phyloP scores from a whole-genome alignment of 2,329 filamentous ascomycete genomes.

The Aureobasidium sp. region DNA sequence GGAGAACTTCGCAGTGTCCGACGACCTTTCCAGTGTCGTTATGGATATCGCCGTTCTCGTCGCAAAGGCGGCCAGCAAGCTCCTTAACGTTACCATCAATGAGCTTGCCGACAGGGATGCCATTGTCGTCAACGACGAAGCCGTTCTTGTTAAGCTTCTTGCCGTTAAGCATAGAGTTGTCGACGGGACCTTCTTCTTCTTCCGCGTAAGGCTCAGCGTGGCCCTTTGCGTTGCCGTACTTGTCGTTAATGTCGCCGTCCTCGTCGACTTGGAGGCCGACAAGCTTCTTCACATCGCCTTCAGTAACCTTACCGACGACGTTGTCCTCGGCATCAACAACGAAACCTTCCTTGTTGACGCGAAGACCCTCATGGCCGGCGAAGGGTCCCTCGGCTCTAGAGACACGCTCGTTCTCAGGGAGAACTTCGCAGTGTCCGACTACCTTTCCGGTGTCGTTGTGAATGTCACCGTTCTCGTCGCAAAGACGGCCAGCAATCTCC shows the following conservation, averaged over 20 bases:
- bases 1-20: constrained; percentile 58
- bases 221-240: constrained; percentile 52
- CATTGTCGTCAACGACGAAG: constrained; percentile 41
- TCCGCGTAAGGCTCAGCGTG: constrained; percentile 47
- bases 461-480: constrained; percentile 62
- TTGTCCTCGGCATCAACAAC: constrained; percentile 43
- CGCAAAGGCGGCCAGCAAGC: constrained; percentile 59
- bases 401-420: constrained; percentile 55
- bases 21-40: constrained; percentile 64
- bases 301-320: constrained; percentile 45
- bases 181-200: constrained; percentile 36
- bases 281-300: constrained; percentile 52
- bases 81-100: constrained; percentile 57
- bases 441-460: constrained; percentile 64
- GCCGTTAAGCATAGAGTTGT: constrained; percentile 39
- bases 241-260: constrained; percentile 54
- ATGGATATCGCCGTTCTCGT: constrained; percentile 62
- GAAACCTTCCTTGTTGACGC: constrained; percentile 39
- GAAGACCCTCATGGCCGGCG: constrained; percentile 40
- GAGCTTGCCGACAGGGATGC: constrained; percentile 50
- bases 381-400: constrained; percentile 42
- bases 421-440: constrained; percentile 58
- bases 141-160: constrained; percentile 43
- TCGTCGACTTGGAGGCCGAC: constrained; percentile 51
- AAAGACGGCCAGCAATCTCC: constrained; percentile 57